These are phyloP conservation scores for Paecilomyces fulvus DNA, from an alignment of 2,329 filamentous ascomycete species.

Conservation along the genomic window DNA sequence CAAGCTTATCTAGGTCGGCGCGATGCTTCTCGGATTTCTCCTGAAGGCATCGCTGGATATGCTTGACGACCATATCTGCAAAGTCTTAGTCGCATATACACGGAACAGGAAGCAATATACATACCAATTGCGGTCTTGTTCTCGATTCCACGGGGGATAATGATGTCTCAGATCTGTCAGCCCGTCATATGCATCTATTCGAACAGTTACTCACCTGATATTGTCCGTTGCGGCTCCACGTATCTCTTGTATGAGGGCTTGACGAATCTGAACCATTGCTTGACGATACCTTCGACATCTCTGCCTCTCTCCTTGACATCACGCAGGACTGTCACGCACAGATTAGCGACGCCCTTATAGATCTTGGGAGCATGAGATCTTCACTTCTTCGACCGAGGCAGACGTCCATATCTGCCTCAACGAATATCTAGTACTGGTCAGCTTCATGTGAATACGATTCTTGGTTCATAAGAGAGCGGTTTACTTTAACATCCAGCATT, in stretches of 20 bases:
- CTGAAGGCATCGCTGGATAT: constrained; percentile 77
- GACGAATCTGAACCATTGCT: constrained; percentile 94
- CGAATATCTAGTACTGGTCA: constrained; percentile 62
- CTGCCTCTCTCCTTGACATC: constrained; percentile 84
- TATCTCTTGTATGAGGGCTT: constrained; percentile 95
- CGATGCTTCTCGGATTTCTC: constrained; percentile 81
- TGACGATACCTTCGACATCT: constrained; percentile 91
- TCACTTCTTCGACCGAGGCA: constrained; percentile 81
- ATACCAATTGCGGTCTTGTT: constrained; percentile 76
- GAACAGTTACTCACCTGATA: constrained; percentile 53
- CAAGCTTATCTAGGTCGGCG: constrained; percentile 66
- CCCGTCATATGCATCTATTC: background rate
- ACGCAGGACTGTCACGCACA: constrained; percentile 54
- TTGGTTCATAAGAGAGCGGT: background rate
- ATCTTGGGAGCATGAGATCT: constrained; percentile 18
- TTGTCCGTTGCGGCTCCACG: constrained; percentile 82
- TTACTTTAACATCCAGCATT: constrained; percentile 71
- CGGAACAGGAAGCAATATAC: constrained; percentile 1
- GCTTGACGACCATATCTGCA: constrained; percentile 81
- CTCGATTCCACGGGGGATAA: constrained; percentile 88
- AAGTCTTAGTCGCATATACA: constrained; percentile 8
- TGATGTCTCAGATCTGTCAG: constrained; percentile 56
- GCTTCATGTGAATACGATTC: constrained; percentile 4
- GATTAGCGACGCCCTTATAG: constrained; percentile 11
- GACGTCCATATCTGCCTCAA: constrained; percentile 89